Evolutionary conservation across 805 yeast genomes (phyloP).

Genomic region (Lachancea mirantina): DNA sequence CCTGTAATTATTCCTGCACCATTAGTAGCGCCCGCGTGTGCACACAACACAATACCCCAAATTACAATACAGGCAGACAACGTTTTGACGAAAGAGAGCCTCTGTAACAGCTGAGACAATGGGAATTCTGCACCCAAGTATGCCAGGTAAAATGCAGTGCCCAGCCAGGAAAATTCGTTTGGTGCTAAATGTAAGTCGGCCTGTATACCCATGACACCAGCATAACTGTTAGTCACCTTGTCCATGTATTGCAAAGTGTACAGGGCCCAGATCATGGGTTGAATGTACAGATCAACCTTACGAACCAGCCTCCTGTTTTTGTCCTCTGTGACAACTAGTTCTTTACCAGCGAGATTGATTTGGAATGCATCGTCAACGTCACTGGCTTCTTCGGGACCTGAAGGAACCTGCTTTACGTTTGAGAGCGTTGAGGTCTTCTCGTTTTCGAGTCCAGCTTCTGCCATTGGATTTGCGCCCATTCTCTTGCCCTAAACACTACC

Average conservation of each 20-base stretch:
- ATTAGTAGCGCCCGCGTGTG: conserved; percentile 38
- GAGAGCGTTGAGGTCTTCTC: background rate
- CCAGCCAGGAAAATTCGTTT: conserved; percentile 39
- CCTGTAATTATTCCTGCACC: conserved; percentile 38
- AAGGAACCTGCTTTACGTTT: conserved; percentile 2
- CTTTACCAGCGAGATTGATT: conserved; percentile 32
- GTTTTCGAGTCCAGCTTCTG: no score
- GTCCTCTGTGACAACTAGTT: conserved; percentile 27
- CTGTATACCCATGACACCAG: conserved; percentile 34
- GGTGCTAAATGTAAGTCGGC: conserved; percentile 35
- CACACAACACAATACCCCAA: conserved; percentile 47
- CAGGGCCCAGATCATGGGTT: conserved; percentile 44
- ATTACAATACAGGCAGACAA: conserved; percentile 30
- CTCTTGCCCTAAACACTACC: no score
- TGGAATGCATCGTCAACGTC: conserved; percentile 44
- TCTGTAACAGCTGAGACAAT: conserved; percentile 33
- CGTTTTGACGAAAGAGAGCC: conserved; percentile 46
- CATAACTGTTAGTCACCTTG: conserved; percentile 33
- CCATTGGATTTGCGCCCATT: no score
- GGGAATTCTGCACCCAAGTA: conserved; percentile 33
- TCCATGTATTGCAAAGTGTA: conserved; percentile 38
- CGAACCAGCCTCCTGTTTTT: conserved; percentile 33
- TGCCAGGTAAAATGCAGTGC: conserved; percentile 52
- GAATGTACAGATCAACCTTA: conserved; percentile 45
- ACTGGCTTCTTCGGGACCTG: conserved; percentile 14